Conservation (phyloP, 75 land plant genomes). For the Selaginella moellendorffii region DNA sequence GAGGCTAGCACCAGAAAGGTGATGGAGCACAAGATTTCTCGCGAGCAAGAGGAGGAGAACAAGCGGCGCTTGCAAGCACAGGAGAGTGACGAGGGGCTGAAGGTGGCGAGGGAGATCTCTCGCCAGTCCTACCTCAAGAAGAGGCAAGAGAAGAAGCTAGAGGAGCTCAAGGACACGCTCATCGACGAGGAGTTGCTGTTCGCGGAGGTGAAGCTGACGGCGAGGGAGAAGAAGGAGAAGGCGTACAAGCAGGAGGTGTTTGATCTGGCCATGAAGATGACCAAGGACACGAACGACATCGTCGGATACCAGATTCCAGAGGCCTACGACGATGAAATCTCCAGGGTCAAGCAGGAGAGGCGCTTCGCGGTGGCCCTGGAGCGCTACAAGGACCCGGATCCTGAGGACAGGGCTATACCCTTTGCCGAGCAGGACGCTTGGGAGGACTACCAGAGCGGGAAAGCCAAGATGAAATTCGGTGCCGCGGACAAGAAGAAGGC, state of each 20-base stretch:
- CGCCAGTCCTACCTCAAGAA: not conserved
- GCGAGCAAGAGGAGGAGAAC: not conserved
- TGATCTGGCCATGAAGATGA: not conserved
- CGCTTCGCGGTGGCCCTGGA: constrained; percentile 55
- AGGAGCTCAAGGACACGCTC: not conserved
- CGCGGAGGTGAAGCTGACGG: not conserved
- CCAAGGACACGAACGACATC: not conserved
- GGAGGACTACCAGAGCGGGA: constrained; percentile 24
- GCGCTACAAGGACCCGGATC: constrained; percentile 48
- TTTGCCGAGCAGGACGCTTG: constrained; percentile 8
- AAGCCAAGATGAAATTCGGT: constrained; percentile 76
- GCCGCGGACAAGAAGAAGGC: constrained; percentile 55
- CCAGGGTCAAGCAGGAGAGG: not conserved
- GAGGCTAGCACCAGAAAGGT: not conserved
- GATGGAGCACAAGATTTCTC: not conserved
- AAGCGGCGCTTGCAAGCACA: not conserved
- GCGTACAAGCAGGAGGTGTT: not conserved
- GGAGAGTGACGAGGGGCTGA: not conserved
- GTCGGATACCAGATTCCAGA: constrained; percentile 4
- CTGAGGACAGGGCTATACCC: not conserved
- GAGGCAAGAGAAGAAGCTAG: not conserved
- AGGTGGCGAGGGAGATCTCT: not conserved
- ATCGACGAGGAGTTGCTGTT: not conserved
- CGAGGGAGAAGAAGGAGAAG: not conserved
- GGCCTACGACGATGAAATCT: not conserved